These are phyloP conservation scores for Candida broadrunensis DNA, from an alignment of 805 yeast genomes.

Conservation along the genomic window DNA sequence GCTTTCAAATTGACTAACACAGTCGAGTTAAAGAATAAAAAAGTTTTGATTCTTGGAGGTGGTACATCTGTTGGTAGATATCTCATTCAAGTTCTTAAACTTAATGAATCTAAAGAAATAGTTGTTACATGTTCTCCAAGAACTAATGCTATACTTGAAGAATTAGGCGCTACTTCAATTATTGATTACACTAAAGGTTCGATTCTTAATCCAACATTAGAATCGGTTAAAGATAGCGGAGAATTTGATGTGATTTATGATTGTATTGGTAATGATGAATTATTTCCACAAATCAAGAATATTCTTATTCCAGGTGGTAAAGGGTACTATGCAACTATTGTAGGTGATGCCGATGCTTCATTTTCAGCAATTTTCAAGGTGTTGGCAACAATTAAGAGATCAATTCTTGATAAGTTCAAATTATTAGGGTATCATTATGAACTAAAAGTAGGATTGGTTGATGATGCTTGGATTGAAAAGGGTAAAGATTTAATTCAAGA, in stretches of 20 bases:
- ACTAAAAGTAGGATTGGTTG: not conserved
- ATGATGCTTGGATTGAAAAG: constrained; percentile 14
- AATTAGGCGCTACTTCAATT: constrained; percentile 55
- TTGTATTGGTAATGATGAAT: constrained; percentile 57
- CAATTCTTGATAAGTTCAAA: not conserved
- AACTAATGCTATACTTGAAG: constrained; percentile 42
- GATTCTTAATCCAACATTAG: constrained; percentile 27
- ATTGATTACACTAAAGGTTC: constrained; percentile 52
- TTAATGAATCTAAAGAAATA: constrained; percentile 45
- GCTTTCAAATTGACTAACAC: too few species aligned
- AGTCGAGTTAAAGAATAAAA: constrained; percentile 37
- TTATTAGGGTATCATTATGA: not conserved
- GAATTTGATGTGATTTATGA: constrained; percentile 64
- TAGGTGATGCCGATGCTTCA: constrained; percentile 46
- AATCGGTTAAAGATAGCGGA: constrained; percentile 25
- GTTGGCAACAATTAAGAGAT: not conserved
- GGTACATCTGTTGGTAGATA: constrained; percentile 66
- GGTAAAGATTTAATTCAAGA: constrained; percentile 41
- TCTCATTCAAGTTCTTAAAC: constrained; percentile 57
- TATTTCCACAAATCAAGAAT: constrained; percentile 39
- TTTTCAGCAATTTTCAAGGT: not conserved
- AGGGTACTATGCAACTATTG: constrained; percentile 52
- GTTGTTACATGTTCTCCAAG: constrained; percentile 55
- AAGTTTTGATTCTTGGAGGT: constrained; percentile 68
- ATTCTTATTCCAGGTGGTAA: constrained; percentile 37